These are phyloP conservation scores for Trametes elegans DNA, from an alignment of 768 basidiomycete species.

Conservation along the genomic window DNA sequence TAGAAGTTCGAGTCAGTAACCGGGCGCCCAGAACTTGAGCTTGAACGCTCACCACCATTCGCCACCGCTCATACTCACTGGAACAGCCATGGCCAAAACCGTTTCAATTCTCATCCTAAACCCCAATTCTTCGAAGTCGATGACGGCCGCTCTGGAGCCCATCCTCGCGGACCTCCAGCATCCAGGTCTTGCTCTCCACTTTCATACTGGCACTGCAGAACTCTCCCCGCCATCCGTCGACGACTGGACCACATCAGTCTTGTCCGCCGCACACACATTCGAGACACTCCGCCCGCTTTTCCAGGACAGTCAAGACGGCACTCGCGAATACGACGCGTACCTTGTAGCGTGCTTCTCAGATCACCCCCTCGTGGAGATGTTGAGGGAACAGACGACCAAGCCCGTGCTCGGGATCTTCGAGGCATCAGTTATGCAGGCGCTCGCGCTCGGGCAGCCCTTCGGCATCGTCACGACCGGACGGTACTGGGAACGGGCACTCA, in stretches of 20 bases:
- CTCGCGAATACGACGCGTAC: slow-evolving; percentile 25
- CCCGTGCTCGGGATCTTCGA: slow-evolving; percentile 38
- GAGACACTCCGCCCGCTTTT: slow-evolving; percentile 2
- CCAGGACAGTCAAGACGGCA: background rate
- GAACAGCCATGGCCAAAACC: background rate
- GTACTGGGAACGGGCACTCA: slow-evolving; percentile 34
- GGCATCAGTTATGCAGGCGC: slow-evolving; percentile 31
- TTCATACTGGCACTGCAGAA: slow-evolving; percentile 19
- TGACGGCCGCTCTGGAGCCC: slow-evolving; percentile 29
- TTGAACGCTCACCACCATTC: no score
- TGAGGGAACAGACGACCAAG: slow-evolving; percentile 13
- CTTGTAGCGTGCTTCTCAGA: slow-evolving; percentile 33
- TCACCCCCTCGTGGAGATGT: slow-evolving; percentile 32
- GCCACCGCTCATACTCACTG: background rate
- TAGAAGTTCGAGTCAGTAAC: no score
- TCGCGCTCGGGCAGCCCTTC: slow-evolving; percentile 27
- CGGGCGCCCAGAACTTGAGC: no score
- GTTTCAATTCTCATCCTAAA: slow-evolving; percentile 32
- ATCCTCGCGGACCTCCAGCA: slow-evolving; percentile 19
- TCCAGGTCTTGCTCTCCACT: slow-evolving; percentile 11
- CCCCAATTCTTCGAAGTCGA: slow-evolving; percentile 34
- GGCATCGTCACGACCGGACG: slow-evolving; percentile 38
- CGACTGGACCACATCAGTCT: slow-evolving; percentile 19
- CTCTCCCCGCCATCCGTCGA: slow-evolving; percentile 24
- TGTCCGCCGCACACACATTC: slow-evolving; percentile 18